phyloP scores from a whole-genome alignment of 176 grass and related monocot genomes.

The Dendrocalamus sinicus region DNA sequence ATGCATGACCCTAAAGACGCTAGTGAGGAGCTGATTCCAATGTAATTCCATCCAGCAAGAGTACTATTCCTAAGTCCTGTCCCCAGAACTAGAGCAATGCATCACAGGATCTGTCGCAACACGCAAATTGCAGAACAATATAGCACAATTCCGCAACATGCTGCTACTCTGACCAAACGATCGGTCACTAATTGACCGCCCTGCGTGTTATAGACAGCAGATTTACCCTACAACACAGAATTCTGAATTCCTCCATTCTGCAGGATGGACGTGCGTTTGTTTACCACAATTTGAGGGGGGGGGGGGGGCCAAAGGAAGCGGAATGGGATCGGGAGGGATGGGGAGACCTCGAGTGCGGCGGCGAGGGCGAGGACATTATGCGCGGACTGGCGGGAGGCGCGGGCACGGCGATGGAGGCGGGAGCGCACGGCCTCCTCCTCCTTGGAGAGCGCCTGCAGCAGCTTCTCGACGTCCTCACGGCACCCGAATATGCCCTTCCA shows the following conservation, averaged over 20 bases:
- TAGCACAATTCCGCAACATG: not conserved
- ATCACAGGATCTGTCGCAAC: not conserved
- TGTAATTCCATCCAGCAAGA: not conserved
- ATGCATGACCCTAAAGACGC: not conserved
- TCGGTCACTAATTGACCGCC: not conserved
- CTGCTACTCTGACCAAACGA: not conserved
- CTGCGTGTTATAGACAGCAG: not conserved
- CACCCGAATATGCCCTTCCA: conserved; percentile 81
- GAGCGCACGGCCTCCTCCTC: conserved; percentile 74
- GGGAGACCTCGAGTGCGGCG: conserved; percentile 69
- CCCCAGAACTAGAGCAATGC: not conserved
- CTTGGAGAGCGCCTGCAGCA: conserved; percentile 76
- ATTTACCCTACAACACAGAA: not conserved
- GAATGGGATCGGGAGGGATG: not conserved
- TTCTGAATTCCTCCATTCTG: not conserved
- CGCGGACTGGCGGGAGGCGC: conserved; percentile 58
- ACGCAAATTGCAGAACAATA: not conserved
- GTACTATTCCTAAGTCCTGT: not conserved
- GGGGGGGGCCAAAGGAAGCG: not conserved
- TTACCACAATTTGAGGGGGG: not conserved
- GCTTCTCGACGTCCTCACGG: conserved; percentile 82
- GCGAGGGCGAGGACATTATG: conserved; percentile 73
- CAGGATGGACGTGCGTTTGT: not conserved
- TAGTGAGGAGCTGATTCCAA: not conserved
- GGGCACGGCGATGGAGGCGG: conserved; percentile 71